phyloP scores from a whole-genome alignment of 2,329 filamentous ascomycete species.

The Arthrinium puccinioides region DNA sequence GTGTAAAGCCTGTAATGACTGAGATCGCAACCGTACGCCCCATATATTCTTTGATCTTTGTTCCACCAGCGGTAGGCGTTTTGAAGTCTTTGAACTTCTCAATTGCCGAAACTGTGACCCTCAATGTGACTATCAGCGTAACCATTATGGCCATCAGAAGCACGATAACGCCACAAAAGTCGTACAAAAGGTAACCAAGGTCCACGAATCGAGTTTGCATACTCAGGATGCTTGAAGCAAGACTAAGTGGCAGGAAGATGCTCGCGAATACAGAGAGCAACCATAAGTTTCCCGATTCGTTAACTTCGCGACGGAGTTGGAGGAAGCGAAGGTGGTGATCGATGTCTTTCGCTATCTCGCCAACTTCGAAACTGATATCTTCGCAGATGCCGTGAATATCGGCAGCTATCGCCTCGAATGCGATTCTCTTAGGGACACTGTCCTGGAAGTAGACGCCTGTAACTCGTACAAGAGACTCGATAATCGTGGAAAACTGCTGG shows the following conservation, averaged over 20 bases:
- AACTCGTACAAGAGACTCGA: background rate
- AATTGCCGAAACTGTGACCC: background rate
- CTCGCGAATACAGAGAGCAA: background rate
- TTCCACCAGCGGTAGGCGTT: too few relatives aligned
- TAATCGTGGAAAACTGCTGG: background rate
- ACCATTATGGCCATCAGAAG: background rate
- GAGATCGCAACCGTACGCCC: background rate
- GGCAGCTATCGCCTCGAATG: background rate
- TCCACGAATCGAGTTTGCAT: background rate
- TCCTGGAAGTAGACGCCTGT: background rate
- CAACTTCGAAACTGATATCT: background rate
- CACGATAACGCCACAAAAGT: background rate
- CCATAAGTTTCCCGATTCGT: background rate
- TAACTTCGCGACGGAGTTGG: background rate
- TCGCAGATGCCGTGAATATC: background rate
- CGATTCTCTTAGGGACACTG: background rate
- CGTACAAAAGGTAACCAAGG: background rate
- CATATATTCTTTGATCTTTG: background rate
- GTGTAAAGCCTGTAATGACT: too few relatives aligned
- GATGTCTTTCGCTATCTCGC: background rate
- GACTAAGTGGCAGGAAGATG: background rate
- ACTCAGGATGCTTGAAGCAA: background rate
- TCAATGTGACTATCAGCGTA: background rate
- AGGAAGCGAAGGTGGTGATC: background rate
- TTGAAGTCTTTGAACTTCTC: background rate